Percentiles rank a stretch among this genome's conserved stretches.
These are phyloP conservation scores for Kwoniella newhampshirensis DNA, from an alignment of 768 basidiomycete genomes.

Conservation along the genomic window DNA sequence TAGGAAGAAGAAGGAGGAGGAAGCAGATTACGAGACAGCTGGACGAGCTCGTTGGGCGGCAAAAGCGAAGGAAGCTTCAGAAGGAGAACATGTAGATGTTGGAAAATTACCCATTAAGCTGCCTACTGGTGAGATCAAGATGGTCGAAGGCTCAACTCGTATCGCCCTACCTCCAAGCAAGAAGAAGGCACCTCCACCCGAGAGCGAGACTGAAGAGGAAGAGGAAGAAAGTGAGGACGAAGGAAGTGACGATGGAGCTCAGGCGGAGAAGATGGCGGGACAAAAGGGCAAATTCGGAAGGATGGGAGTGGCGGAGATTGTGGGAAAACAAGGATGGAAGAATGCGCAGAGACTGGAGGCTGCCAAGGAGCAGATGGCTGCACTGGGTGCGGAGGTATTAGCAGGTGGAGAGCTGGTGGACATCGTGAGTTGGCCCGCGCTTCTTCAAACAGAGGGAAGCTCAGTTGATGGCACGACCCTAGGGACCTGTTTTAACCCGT, in stretches of 20 bases:
- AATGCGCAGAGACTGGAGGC: conserved; percentile 60
- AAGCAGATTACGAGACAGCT: conserved; percentile 59
- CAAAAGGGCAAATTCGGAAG: conserved; percentile 49
- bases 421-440: conserved; percentile 62
- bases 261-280: conserved; percentile 44
- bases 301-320: conserved; percentile 50
- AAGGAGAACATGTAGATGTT: conserved; percentile 46
- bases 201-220: conserved; percentile 28
- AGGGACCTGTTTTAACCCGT: conserved; percentile 86
- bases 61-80: conserved; percentile 6
- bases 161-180: conserved; percentile 41
- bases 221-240: conserved; percentile 41
- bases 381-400: conserved; percentile 88
- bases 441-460: not conserved
- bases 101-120: conserved; percentile 77
- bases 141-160: conserved; percentile 48
- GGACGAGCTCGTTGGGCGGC: conserved; percentile 54
- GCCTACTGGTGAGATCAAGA: conserved; percentile 70
- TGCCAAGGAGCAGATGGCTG: conserved; percentile 92
- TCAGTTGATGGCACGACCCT: not conserved
- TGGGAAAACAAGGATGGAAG: conserved; percentile 51
- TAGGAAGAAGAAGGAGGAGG: conserved; percentile 58
- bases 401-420: conserved; percentile 81
- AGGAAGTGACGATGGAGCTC: conserved; percentile 37
- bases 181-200: conserved; percentile 24